phyloP scores from a whole-genome alignment of 805 yeast genomes.

The Candida manassasensis region DNA sequence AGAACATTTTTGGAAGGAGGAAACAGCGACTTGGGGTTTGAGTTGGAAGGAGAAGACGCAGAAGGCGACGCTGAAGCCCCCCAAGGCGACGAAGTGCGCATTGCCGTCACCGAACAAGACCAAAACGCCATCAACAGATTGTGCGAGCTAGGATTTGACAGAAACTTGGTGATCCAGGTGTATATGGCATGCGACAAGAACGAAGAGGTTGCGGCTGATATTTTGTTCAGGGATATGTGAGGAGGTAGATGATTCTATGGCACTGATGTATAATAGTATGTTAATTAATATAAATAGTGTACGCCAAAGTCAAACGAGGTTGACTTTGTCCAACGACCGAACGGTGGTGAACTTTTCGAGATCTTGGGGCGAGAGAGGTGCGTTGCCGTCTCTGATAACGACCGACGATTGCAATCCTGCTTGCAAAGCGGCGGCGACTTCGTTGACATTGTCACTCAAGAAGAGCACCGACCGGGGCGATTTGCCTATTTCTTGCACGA shows the following conservation, averaged over 20 bases:
- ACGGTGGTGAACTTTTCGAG: conserved; percentile 19
- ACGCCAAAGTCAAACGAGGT: too few relatives aligned
- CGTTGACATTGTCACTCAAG: conserved; percentile 75
- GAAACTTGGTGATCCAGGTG: conserved; percentile 83
- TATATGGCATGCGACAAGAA: conserved; percentile 97
- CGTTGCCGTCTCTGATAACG: conserved; percentile 76
- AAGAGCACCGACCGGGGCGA: conserved; percentile 46
- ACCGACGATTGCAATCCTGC: conserved; percentile 59
- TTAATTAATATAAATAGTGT: background rate
- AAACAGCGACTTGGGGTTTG: conserved; percentile 42
- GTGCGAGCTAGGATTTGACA: conserved; percentile 89
- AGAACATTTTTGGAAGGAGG: conserved; percentile 65
- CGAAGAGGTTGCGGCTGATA: conserved; percentile 94
- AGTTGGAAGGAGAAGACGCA: conserved; percentile 27
- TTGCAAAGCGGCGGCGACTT: conserved; percentile 66
- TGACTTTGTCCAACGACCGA: conserved; percentile 11
- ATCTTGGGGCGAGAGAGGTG: conserved; percentile 38
- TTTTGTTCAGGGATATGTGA: conserved; percentile 56
- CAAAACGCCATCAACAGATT: conserved; percentile 84
- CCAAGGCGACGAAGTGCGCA: conserved; percentile 42
- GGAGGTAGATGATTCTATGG: background rate
- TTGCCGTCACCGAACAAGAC: conserved; percentile 74
- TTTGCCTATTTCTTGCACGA: conserved; percentile 40
- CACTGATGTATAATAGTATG: background rate
- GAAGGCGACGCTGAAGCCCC: conserved; percentile 35